Base-by-base conservation (phyloP, 1,284 basidiomycete species). In the Tilletiopsis washingtonensis region DNA sequence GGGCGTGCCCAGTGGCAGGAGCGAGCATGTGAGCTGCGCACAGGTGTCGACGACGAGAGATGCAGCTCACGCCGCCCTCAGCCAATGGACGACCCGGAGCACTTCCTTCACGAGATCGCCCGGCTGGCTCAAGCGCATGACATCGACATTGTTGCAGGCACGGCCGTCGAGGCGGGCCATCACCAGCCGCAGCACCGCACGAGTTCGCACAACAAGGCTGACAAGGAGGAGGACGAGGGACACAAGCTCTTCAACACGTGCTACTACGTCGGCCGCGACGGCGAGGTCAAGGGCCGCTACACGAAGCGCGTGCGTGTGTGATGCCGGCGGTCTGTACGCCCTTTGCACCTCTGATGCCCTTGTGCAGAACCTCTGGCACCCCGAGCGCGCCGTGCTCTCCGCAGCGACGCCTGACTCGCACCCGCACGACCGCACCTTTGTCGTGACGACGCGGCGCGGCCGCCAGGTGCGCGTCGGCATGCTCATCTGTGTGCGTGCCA, bases 141-240 rank as follows among this genome's bases (percentile, higher is more conserved):
- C 37, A 55, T 71, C 17, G 67, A 69, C n/a, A 64, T 72, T 20
- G 68, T 71, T 0, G 67, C 67, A 0, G 69, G 69, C 3, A 71
- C 69, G 0, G 66, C 67, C 4, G 68, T 72, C 4, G 62, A 71
- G 49, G 43, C 62, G 3, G 64, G 60, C 2, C 51, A 52, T 27
- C 56, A 58, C 29, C 40, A 53, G 19, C 21, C 44, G 9, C 23
- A 19, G n/a, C 47, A 52, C 12, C n/a, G 11, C 3, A 5, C 7
- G 14, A 38, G 4, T 45, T 47, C 11, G 12, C 7, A 36, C 7
- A 40, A 38, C 3, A 37, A 48, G 4, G 26, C 3, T 7, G 47
- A 32, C 24, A 25, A 24, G 3, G 41, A 32, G 2, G 43, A 40
- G 2, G 21, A 43, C 25, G 43, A 38, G 25, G 40, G 21, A 25